Evolutionary conservation across 2,329 filamentous ascomycete genomes (phyloP).

Genomic region (Colletotrichum aenigma): DNA sequence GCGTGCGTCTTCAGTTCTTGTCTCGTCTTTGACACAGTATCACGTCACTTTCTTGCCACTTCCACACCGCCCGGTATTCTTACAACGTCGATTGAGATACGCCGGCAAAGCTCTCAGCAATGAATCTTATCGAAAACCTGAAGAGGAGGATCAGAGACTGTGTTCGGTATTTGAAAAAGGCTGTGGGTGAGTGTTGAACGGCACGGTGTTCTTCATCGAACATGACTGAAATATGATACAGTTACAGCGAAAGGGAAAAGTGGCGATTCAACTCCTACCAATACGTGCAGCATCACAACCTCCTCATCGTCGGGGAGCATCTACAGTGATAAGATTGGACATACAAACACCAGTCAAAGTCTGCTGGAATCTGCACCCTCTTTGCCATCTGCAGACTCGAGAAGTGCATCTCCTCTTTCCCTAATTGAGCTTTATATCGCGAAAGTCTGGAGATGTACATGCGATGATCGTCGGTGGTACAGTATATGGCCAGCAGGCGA

Average conservation of each 20-base stretch:
- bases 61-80: neutral
- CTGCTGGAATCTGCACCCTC: accelerated
- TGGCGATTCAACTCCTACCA: neutral
- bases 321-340: neutral
- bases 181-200: neutral
- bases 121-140: neutral
- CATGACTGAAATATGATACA: neutral
- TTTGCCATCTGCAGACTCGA: neutral
- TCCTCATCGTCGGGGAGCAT: neutral
- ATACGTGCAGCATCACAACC: neutral
- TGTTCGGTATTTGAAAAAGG: neutral
- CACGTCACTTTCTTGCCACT: neutral
- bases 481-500: neutral
- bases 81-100: neutral
- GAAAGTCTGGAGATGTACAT: neutral
- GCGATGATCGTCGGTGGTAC: neutral
- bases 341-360: neutral
- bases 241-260: neutral
- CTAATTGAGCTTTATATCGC: neutral
- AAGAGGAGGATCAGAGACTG: neutral
- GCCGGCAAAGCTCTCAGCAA: neutral
- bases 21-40: neutral
- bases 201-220: neutral
- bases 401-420: neutral
- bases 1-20: neutral